Evolutionary conservation across 352 stramenopile species (phyloP), one percentile per base, ranked within the genome.

Genomic region (Globisporangium megalacanthum): DNA sequence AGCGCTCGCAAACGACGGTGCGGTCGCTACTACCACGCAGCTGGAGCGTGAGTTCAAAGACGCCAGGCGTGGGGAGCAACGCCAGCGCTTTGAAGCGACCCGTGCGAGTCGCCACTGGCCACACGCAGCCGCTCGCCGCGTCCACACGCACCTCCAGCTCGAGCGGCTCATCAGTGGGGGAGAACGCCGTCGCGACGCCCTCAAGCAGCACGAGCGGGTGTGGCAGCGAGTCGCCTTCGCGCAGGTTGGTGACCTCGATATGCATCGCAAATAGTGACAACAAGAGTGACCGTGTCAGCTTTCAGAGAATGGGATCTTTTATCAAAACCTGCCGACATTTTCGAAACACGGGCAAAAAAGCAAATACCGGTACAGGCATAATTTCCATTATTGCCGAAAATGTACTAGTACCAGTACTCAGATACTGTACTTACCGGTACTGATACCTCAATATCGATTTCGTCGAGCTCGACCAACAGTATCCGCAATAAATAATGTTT

Each of bases 161-260:
- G 42, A 70, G 67, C 22, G 68, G 49, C 20, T 36, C 19, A 44
- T 54, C 57, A 6, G 36, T 7, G 14, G 48, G 39, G 20, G 13
- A 11, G 51, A 69, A 20, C 47, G 17, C 20, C 6, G 36, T 45
- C 1, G 66, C 61, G 46, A 44, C 50, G 37, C 79, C 76, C 54
- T 87, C 70, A 33, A 87, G 64, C 50, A 89, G 64, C 31, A 86
- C 64, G 36, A 87, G 65, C n/a, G 76, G 76, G 49, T 87, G 70
- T 15, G 68, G 49, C 37, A 89, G 58, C n/a, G 66, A 77, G 49
- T 92, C 94, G 42, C 83, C 85, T 63, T 93, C 76, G 56, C 79
- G 65, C 33, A 95, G 66, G 55, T 95, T 98, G 49, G 88, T 80
- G 13, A 97, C 78, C 9, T 87, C 70, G 65, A 89, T 82, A 29